Evolutionary conservation across 345 rosid species (phyloP), one percentile per base, ranked within the genome.

Genomic region (Syzygium aqueum): DNA sequence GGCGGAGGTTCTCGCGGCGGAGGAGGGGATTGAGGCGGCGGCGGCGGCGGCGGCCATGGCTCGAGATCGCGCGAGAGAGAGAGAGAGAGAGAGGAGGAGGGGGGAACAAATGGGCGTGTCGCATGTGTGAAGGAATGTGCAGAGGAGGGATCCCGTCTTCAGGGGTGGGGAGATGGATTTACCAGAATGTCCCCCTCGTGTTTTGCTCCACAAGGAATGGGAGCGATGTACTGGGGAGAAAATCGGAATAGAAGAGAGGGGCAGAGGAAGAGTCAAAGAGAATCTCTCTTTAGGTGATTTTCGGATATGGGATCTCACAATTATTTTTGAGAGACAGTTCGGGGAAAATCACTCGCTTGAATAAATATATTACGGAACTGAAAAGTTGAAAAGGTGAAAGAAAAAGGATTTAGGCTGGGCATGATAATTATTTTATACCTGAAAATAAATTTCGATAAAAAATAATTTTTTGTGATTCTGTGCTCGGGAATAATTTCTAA

Each of bases 11-110:
- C 19, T 13, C 51, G 73, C 52, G 27, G 80, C 61, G 49, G 67
- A 52, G 89, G 85, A 52, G 67, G 86, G 3, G 84, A 65, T 63
- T 53, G 43, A 51, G 12, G 88, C 5, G 59, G 86, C 86, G 83
- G 89, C 89, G n/a, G 84, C 86, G 54, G 86, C 86, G 83, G 89
- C 89, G 49, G 82, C 82, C 82, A 73, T 73, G 49, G 37, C 82
- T 73, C 14, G 82, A 65, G 43, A 30, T 65, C 78, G 43, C 12
- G 43, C 9, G 78, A 37, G 49, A 2, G 25, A 8, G 22, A 14
- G 37, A n/a, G 21, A 5, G 54, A 5, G 56, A 7, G 56, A 6
- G 22, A 1, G 67, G n/a, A 37, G 16, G 77, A 8, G 46, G 19
- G 78, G 4, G 46, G 40, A n/a, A 73, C 12, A 19, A 11, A 73